Evolutionary conservation across 2,329 filamentous ascomycete species (phyloP), one percentile per base, ranked within the genome.

Genomic region (Diaporthe ampelina): DNA sequence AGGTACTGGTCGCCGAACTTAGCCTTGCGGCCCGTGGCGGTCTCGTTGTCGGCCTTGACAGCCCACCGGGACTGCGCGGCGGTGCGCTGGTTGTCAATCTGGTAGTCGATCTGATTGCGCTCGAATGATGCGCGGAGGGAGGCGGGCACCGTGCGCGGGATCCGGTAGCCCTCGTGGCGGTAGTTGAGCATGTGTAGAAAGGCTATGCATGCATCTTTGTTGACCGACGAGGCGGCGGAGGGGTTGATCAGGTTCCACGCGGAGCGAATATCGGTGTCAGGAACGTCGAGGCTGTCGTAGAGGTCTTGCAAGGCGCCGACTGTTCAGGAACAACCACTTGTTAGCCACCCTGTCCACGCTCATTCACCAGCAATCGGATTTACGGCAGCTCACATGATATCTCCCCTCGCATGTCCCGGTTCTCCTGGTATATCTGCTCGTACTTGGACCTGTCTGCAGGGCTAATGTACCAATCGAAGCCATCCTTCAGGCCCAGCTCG

Each of bases 391-490:
- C 82, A 95, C 93, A 95, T 74, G 92, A 88, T 79, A 95, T 89
- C 80, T 97, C 94, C 77, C 97, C 97, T 69, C 95, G 92, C 82
- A 93, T 91, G 83, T 97, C 94, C 76, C 95, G 91, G 85, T 95
- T 97, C 80, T 97, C 95, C 77, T 93, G 94, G 85, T 98, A 99
- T 84, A 99, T 99, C 79, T 96, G 94, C 84, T 98, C 95, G 86
- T 99, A 99, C 84, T 98, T 98, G 77, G 91, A 82, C 85, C 97
- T 97, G 85, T 99, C 95, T 40, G 88, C 85, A 0, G 97, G 97
- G 75, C 92, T 95, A 95, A 99, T 99, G 86, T 99, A 99, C 97
- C 97, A 99, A 83, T 99, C 97, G 83, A 99, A 99, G 17, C 96
- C 96, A 84, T 98, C 95, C 83, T 97, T 97, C 76, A 99, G 87